Conservation (phyloP, 148 eudicot genomes). For the Diospyros lotus region DNA sequence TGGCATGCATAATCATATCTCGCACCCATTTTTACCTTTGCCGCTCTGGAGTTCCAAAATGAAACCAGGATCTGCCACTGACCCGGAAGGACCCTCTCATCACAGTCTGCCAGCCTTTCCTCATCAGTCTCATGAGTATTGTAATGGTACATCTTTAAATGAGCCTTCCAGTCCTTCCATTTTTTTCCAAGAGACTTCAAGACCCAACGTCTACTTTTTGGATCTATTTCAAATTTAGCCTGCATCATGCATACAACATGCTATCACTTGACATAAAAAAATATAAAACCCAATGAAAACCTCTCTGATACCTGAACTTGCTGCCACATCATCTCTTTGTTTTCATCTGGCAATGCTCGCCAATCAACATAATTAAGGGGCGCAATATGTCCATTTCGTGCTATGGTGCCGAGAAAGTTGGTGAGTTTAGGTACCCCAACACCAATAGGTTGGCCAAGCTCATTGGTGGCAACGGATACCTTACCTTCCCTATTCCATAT, state of each 20-base stretch:
- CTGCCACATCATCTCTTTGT: conserved; percentile 44
- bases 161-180: conserved; percentile 36
- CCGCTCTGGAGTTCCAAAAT: conserved; percentile 32
- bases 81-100: conserved; percentile 45
- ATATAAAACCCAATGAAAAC: not conserved
- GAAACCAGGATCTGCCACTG: conserved; percentile 35
- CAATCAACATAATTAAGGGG: conserved; percentile 38
- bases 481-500: conserved; percentile 18
- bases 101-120: conserved; percentile 40
- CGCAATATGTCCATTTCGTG: conserved; percentile 36
- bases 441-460: conserved; percentile 36
- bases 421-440: conserved; percentile 26
- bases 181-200: conserved; percentile 27
- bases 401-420: conserved; percentile 32
- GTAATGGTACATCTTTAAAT: conserved; percentile 24
- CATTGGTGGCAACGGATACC: conserved; percentile 23
- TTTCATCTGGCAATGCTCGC: conserved; percentile 31
- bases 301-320: conserved; percentile 32
- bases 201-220: conserved; percentile 30
- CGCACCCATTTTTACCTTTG: conserved; percentile 17
- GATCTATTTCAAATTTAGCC: conserved; percentile 34
- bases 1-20: not conserved
- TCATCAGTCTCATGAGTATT: conserved; percentile 29
- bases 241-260: conserved; percentile 3
- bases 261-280: not conserved